phyloP scores from a whole-genome alignment of 2,329 filamentous ascomycete genomes.

The Bipolaris bicolor region DNA sequence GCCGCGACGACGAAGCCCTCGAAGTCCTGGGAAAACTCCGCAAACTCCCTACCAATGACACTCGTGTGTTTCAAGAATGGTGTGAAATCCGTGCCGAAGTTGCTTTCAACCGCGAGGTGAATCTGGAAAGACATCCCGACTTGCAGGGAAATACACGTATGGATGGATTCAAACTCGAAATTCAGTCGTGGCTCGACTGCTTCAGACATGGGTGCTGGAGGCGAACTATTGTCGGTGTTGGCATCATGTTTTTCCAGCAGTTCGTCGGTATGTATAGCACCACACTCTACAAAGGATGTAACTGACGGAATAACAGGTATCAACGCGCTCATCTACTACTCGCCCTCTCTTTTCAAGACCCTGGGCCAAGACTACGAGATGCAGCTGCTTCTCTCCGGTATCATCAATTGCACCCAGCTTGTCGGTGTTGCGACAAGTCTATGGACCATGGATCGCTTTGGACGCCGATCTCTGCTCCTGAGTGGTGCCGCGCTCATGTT shows the following conservation, averaged over 20 bases:
- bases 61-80: slow-evolving; percentile 60
- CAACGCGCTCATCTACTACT: slow-evolving; percentile 64
- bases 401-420: slow-evolving; percentile 61
- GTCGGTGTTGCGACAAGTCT: slow-evolving; percentile 50
- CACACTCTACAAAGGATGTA: not conserved
- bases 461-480: slow-evolving; percentile 50
- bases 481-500: slow-evolving; percentile 56
- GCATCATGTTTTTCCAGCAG: slow-evolving; percentile 55
- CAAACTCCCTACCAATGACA: slow-evolving; percentile 56
- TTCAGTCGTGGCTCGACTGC: slow-evolving; percentile 55
- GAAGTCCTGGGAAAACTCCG: slow-evolving; percentile 57
- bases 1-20: slow-evolving; percentile 56
- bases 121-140: slow-evolving; percentile 47
- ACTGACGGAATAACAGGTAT: slow-evolving; percentile 10
- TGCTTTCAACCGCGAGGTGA: slow-evolving; percentile 57
- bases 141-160: slow-evolving; percentile 39
- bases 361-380: slow-evolving; percentile 62
- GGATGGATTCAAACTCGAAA: slow-evolving; percentile 52
- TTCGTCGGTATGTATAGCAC: slow-evolving; percentile 40
- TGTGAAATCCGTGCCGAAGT: slow-evolving; percentile 61
- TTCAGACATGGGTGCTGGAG: slow-evolving; percentile 55
- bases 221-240: slow-evolving; percentile 51
- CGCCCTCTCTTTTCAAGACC: slow-evolving; percentile 65
- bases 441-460: slow-evolving; percentile 54
- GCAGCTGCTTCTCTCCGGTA: slow-evolving; percentile 68